Evolutionary conservation across 2,329 filamentous ascomycete genomes (phyloP), one percentile per base, ranked within the genome.

Genomic region (Apiospora kogelbergensis): DNA sequence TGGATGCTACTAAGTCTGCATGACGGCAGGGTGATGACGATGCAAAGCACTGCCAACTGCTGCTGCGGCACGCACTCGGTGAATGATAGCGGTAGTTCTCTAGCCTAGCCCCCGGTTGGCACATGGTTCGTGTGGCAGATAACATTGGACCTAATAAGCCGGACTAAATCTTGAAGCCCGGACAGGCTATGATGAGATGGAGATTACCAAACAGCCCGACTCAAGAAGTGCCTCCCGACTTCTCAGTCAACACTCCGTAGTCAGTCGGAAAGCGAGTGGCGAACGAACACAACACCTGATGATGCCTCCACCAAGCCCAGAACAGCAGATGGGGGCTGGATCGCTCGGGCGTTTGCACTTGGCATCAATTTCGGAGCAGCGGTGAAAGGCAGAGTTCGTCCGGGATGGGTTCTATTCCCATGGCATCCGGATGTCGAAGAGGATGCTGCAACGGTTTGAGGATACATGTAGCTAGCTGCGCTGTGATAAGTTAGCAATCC

Each of bases 61-160:
- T 33, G 33, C 26, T 60, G 53, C 53, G 33, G 33, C 33, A n/a
- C 15, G 20, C 30, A 60, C 53, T 37, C 53, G 53, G 53, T 37
- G 53, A 60, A 60, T n/a, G 26, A 60, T 37, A 60, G 7, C 30
- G 20, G 42, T n/a, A 45, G 13, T 30, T 37, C 30, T 22, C 9
- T 7, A 33, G n/a, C 17, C 53, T 60, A 60, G 53, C 30, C 53
- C 30, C 53, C 30, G 17, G 30, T 60, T 60, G 48, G 53, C 53
- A 60, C 30, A 37, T 60, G 26, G 53, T 60, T 60, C n/a, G 26
- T 20, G 53, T 37, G 26, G 26, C 30, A 37, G 53, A 60, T 60
- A 37, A n/a, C 53, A 37, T 60, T 60, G 53, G 53, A 60, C 53
- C 53, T 60, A 60, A 37, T n/a, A 37, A 60, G 33, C 53, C 53